Conservation (phyloP, 2,329 filamentous ascomycete genomes). For the Trichoderma endophyticum region DNA sequence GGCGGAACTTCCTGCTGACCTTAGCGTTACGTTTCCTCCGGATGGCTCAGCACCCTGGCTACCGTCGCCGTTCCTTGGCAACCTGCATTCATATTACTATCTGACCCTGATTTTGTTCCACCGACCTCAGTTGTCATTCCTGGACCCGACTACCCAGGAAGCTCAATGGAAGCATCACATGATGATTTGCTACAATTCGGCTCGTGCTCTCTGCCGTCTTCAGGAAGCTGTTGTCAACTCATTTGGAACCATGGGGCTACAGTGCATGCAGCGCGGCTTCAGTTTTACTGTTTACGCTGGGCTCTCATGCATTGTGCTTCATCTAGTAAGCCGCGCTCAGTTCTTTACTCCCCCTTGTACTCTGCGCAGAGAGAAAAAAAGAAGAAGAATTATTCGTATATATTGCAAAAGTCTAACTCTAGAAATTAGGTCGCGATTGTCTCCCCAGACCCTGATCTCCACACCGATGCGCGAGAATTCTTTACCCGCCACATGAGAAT, state of each 20-base stretch:
- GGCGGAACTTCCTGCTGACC: conserved; percentile 70
- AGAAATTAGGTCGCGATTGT: conserved; percentile 76
- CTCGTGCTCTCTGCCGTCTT: conserved; percentile 78
- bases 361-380: neutral
- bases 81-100: conserved; percentile 86
- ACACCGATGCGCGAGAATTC: conserved; percentile 78
- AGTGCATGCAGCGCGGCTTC: conserved; percentile 91
- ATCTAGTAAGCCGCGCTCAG: conserved; percentile 64
- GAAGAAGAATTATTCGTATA: neutral
- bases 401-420: neutral
- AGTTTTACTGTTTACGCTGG: conserved; percentile 95
- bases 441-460: conserved; percentile 85
- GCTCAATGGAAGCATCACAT: conserved; percentile 86
- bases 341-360: neutral
- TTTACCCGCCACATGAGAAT: conserved; percentile 94
- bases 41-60: conserved; percentile 82
- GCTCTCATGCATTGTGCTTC: conserved; percentile 86
- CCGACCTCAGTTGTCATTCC: conserved; percentile 76
- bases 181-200: conserved; percentile 78
- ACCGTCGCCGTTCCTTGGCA: conserved; percentile 81
- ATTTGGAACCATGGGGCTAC: conserved; percentile 74
- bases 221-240: conserved; percentile 78
- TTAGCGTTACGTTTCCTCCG: conserved; percentile 72
- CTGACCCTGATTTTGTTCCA: conserved; percentile 83
- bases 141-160: conserved; percentile 67